phyloP scores from a whole-genome alignment of 257 asterid genomes.

The Salvia miltiorrhiza region DNA sequence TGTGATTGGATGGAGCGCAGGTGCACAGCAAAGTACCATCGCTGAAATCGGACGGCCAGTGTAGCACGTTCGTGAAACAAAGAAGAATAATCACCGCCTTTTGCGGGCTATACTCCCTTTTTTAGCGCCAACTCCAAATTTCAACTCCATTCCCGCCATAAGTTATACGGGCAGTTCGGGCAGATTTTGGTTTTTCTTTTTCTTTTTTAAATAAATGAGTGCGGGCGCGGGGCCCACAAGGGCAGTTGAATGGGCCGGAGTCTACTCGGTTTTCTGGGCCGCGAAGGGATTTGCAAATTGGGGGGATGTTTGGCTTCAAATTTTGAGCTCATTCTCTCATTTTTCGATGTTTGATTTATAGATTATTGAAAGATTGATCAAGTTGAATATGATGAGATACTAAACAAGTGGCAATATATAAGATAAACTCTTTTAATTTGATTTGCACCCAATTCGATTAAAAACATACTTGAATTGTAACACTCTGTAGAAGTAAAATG shows the following conservation, averaged over 20 bases:
- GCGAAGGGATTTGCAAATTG: background rate
- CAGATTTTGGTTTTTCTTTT: background rate
- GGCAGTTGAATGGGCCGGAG: slow-evolving; percentile 22
- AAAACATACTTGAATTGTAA: background rate
- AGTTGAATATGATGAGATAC: background rate
- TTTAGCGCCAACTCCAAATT: slow-evolving; percentile 22
- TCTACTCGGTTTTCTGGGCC: slow-evolving; percentile 15
- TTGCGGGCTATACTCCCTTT: background rate
- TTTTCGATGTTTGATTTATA: background rate
- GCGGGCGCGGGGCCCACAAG: too few relatives aligned
- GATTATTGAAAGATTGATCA: background rate
- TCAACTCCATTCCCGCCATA: slow-evolving; percentile 16
- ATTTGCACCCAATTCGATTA: background rate
- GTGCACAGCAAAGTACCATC: background rate
- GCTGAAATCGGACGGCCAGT: slow-evolving; percentile 11
- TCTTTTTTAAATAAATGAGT: too few relatives aligned
- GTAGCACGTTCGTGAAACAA: slow-evolving; percentile 1
- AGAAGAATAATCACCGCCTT: slow-evolving; percentile 14
- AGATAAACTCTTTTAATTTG: background rate
- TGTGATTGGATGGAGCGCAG: background rate
- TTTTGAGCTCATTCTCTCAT: background rate
- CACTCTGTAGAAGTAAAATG: too few relatives aligned
- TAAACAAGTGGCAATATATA: background rate
- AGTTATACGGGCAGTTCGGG: slow-evolving; percentile 26
- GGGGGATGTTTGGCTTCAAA: slow-evolving; percentile 10